Evolutionary conservation across 2,329 filamentous ascomycete species (phyloP).

Genomic region (Ilyonectria mors-panacis): DNA sequence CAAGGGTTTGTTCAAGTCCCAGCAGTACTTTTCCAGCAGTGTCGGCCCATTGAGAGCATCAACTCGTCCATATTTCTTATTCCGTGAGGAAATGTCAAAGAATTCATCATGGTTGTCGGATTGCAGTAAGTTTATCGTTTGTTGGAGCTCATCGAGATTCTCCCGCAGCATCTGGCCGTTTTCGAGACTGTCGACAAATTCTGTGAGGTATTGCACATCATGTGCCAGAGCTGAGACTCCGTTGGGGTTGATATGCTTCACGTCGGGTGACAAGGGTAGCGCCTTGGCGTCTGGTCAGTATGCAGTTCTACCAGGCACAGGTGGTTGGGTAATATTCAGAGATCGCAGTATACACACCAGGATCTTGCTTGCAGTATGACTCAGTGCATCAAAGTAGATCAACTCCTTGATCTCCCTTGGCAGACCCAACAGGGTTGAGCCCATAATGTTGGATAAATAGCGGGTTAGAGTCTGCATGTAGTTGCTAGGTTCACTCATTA

Average conservation of each 20-base stretch:
- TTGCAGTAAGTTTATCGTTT: slow-evolving; percentile 91
- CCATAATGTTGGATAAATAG: slow-evolving; percentile 97
- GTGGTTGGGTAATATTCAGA: neutral
- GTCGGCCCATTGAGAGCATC: slow-evolving; percentile 91
- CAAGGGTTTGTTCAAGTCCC: neutral
- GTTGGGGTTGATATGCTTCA: slow-evolving; percentile 89
- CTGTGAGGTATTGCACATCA: slow-evolving; percentile 86
- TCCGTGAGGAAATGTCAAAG: slow-evolving; percentile 90
- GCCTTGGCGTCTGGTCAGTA: slow-evolving; percentile 61
- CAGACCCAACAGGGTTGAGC: slow-evolving; percentile 90
- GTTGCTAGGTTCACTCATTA: slow-evolving; percentile 82
- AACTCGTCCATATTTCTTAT: slow-evolving; percentile 94
- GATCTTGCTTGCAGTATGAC: slow-evolving; percentile 90
- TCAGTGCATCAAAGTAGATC: slow-evolving; percentile 97
- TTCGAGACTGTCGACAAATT: slow-evolving; percentile 89
- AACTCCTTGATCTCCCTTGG: slow-evolving; percentile 96
- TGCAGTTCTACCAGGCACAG: neutral
- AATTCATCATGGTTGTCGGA: slow-evolving; percentile 96
- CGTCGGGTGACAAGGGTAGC: slow-evolving; percentile 82
- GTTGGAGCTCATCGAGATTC: slow-evolving; percentile 92
- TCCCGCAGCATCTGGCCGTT: slow-evolving; percentile 88
- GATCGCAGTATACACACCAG: slow-evolving; percentile 65
- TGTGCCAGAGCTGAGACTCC: slow-evolving; percentile 85
- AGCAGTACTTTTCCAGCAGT: slow-evolving; percentile 87
- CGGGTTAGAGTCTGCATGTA: slow-evolving; percentile 97